Evolutionary conservation across 495 filamentous ascomycete species (phyloP), one percentile per base, ranked within the genome.

Genomic region (Podospora australis): DNA sequence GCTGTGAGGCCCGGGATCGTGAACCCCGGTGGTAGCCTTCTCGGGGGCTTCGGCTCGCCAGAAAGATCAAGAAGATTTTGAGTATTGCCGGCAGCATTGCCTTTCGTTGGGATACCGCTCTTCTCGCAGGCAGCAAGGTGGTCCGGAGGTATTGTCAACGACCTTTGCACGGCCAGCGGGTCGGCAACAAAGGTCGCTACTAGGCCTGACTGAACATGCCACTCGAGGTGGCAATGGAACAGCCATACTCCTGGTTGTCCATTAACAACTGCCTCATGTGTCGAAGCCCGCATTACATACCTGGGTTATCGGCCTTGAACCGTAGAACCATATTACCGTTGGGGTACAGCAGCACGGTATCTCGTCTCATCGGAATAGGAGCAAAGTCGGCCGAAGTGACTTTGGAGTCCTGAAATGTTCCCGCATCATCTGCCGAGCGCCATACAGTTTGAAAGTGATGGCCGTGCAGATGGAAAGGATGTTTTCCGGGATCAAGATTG

Each of bases 391-490:
- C 63, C 6, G 70, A 67, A 11, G 63, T 58, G 6, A 66, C 43
- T 14, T 74, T 74, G 6, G 77, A 62, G 5, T 66, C 61, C 26
- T 65, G 62, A 36, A 69, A 78, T 1, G 57, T 61, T 10, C 72
- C 73, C 2, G 64, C 70, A 6, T 71, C 62, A 30, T 70, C 60
- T 0, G 53, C 68, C 4, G 72, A 72, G 25, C 73, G 70, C 42
- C 65, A 64, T 14, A 76, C 48, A 2, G 82, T 70, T 58, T 92
- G 88, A 70, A 90, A 92, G 48, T 77, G 67, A 66, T 92, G 89
- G 11, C 88, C 89, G 74, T 95, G 88, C 2, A 94, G 70, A 70
- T 95, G 87, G 75, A 92, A 92, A 0, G 89, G 89, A 61, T 95
- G 88, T 8, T 78, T 64, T 36, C 84, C 84, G 0, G 75, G 57